phyloP scores from a whole-genome alignment of 2,329 filamentous ascomycete genomes.

The Zarea fungicola region DNA sequence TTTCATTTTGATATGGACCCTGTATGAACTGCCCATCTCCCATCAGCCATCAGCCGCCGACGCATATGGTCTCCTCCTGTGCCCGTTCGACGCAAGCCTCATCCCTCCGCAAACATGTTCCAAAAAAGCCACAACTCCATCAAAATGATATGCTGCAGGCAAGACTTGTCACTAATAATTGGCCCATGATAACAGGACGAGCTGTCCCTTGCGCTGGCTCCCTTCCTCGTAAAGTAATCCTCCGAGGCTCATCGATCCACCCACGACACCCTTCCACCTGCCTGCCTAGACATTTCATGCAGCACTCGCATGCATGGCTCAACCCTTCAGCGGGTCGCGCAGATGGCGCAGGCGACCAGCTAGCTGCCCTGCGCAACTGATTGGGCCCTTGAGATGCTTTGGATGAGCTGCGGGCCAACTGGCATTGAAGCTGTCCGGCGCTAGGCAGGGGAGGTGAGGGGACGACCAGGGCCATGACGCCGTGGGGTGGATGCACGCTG shows the following conservation, averaged over 20 bases:
- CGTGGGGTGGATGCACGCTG: background rate
- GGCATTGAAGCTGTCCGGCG: background rate
- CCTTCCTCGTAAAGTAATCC: slow-evolving; percentile 5
- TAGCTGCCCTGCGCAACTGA: background rate
- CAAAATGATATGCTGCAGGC: background rate
- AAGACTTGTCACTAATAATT: background rate
- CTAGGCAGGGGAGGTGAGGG: slow-evolving; percentile 9
- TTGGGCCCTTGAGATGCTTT: too few relatives aligned
- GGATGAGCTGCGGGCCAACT: background rate
- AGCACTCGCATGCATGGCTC: slow-evolving; percentile 10
- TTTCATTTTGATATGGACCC: too few relatives aligned
- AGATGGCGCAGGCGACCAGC: slow-evolving; percentile 5
- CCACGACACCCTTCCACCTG: slow-evolving; percentile 2
- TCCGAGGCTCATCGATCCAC: slow-evolving; percentile 7
- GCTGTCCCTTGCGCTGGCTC: background rate
- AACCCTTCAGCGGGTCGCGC: slow-evolving; percentile 7
- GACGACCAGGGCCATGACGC: slow-evolving; percentile 2
- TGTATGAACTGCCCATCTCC: too few relatives aligned
- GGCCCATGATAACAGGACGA: background rate
- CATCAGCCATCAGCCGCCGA: too few relatives aligned
- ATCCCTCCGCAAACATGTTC: background rate
- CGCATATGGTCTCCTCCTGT: background rate
- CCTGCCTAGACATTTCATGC: slow-evolving; percentile 12
- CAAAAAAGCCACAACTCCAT: slow-evolving; percentile 7
- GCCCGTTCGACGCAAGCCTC: background rate